Evolutionary conservation across 371 early-diverging fungal species (phyloP).

Genomic region (Thermomucor indicae-seudaticae): DNA sequence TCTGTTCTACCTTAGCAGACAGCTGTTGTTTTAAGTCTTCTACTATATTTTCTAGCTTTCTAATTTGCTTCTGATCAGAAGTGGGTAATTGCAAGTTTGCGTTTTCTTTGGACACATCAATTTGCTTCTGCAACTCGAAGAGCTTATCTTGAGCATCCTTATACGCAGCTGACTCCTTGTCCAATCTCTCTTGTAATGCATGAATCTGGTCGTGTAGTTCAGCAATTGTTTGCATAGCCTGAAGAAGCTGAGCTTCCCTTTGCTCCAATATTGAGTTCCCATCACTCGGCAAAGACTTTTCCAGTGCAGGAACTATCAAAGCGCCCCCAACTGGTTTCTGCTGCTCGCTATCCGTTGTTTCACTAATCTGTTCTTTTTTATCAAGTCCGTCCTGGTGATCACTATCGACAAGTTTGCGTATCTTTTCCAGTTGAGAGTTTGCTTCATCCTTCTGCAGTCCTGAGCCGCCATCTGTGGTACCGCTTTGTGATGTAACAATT

Average conservation of each 20-base stretch:
- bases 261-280: slow-evolving; percentile 48
- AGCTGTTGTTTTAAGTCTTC: slow-evolving; percentile 54
- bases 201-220: slow-evolving; percentile 57
- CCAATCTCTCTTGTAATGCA: slow-evolving; percentile 33
- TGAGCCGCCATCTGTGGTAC: too few relatives aligned
- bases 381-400: too few relatives aligned
- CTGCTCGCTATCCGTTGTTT: too few relatives aligned
- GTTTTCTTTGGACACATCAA: slow-evolving; percentile 4
- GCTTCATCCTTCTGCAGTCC: too few relatives aligned
- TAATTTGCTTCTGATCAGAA: slow-evolving; percentile 10
- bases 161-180: slow-evolving; percentile 9
- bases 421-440: too few relatives aligned
- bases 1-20: slow-evolving; percentile 59
- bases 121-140: slow-evolving; percentile 3
- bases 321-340: slow-evolving; percentile 3
- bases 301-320: too few relatives aligned
- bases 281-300: too few relatives aligned
- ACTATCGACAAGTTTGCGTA: too few relatives aligned
- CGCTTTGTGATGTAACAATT: too few relatives aligned
- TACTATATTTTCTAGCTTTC: slow-evolving; percentile 35
- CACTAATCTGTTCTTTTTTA: too few relatives aligned
- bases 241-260: slow-evolving; percentile 61
- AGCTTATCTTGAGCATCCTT: slow-evolving; percentile 7
- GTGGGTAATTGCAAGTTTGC: background rate
- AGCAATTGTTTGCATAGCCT: slow-evolving; percentile 61